Conservation (phyloP, 345 rosid genomes). For the Barbarea vulgaris region DNA sequence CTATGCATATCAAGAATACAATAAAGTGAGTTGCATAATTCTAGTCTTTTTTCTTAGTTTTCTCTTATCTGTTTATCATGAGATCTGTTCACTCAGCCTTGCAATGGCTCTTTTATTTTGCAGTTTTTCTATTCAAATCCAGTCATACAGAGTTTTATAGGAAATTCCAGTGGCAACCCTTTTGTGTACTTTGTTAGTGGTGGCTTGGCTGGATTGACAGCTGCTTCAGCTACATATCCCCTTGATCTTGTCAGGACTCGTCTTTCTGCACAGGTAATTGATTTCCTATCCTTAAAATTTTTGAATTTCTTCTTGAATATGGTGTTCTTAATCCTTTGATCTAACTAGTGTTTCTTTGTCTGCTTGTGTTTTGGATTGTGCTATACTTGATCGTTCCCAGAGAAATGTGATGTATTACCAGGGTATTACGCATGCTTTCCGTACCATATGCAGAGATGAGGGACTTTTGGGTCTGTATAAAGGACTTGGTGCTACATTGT, state of each 20-base stretch:
- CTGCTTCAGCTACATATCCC: constrained; percentile 90
- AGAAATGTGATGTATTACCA: constrained; percentile 73
- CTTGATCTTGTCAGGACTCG: constrained; percentile 98
- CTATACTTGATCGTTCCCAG: constrained; percentile 47
- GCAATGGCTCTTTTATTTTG: constrained; percentile 21
- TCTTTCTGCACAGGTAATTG: constrained; percentile 85
- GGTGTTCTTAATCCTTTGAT: background rate
- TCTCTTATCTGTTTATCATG: constrained; percentile 1
- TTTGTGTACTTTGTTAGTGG: constrained; percentile 79
- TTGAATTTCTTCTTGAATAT: background rate
- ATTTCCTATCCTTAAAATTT: background rate
- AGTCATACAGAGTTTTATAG: constrained; percentile 43
- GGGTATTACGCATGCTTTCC: constrained; percentile 78
- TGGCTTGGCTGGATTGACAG: constrained; percentile 94
- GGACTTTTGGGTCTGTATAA: constrained; percentile 85
- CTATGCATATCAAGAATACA: constrained; percentile 80
- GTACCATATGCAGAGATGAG: constrained; percentile 81
- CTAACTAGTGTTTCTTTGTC: constrained; percentile 16
- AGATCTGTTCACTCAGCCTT: constrained; percentile 17
- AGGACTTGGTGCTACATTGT: constrained; percentile 94
- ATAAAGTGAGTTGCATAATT: constrained; percentile 50
- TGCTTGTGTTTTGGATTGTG: background rate
- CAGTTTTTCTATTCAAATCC: constrained; percentile 66
- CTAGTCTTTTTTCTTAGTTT: background rate
- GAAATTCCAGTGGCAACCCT: constrained; percentile 43